Base-by-base conservation (phyloP, 2,329 filamentous ascomycete genomes). In the Ustulina deusta region DNA sequence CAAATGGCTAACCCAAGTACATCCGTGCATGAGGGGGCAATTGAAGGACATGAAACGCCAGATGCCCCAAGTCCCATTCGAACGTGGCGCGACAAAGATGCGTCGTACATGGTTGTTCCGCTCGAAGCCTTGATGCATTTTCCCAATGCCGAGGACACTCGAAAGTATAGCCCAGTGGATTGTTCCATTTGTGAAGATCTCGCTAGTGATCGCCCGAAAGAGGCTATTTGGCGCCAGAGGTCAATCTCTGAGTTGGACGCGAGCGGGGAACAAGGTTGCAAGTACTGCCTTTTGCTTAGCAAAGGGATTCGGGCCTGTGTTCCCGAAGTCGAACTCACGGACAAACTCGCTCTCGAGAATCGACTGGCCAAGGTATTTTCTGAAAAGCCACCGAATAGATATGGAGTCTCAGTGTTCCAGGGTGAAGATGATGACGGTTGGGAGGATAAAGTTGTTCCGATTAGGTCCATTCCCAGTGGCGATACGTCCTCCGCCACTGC, bases 231-330 rank as follows among this genome's bases (percentile, higher is more conserved):
- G 44, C 44, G 44, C 20, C 20, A 48, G 20, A 48, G 44, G 20
- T 48, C 44, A 25, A 48, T 48, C 44, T 48, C 44, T 3, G 44
- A 48, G 44, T 48, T 48, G 10, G 44, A 48, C 20, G 44, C 44
- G 20, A 22, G 44, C 11, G 44, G n/a, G 20, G 44, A 48, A 48
- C 20, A 22, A 48, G 44, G 44, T 22, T 48, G 44, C 44, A 48
- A 48, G 44, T 48, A 48, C 44, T 48, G 44, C 20, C 44, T 25
- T 22, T 20, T 48, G 20, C 44, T 48, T 48, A 48, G 44, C 13
- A 22, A 48, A 13, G 44, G 44, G 7, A 48, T 48, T 20, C 44
- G 44, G 44, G 20, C 44, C 1, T 48, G 44, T 48, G 44, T 48
- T 25, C 44, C 44, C 10, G 44, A 48, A 48, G 20, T 48, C 20